Evolutionary conservation across 768 basidiomycete genomes (phyloP), one percentile per base, ranked within the genome.

Genomic region (Rubroboletus satanas): DNA sequence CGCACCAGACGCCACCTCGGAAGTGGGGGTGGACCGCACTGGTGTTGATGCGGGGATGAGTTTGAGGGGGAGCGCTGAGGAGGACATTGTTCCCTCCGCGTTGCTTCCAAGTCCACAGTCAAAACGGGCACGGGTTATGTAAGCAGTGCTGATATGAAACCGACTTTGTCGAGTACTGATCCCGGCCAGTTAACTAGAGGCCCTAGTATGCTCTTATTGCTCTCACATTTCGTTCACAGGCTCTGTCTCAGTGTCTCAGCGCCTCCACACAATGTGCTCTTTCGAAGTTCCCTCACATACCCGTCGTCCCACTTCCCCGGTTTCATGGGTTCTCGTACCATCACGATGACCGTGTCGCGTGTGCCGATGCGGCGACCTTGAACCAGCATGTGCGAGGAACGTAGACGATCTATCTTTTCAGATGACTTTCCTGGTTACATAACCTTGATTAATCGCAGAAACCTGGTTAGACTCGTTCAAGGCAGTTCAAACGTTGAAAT

Each of bases 61-160:
- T 62, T 88, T 89, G 62, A 89, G 73, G 10, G 87, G 86, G 37
- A 85, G 79, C 39, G 86, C 85, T 52, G 83, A 79, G 26, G 82
- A 78, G 37, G 75, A 76, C 73, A 67, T 65, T 14, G 54, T 56
- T 61, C 44, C 26, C 18, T 61, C n/a, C 32, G 38, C 31, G 38
- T 18, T 39, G 32, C 31, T 28, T 18, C 36, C 32, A 18, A 31
- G 54, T 43, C 33, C 5, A 10, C 26, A 8, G 12, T 5, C 7
- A 11, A 9, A 39, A 45, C 36, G 36, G 18, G n/a, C 4, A 32
- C 7, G 37, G 1, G 1, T 65, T 65, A 65, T 10, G 51, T 46
- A 46, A 46, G 44, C 44, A 18, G n/a, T n/a, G n/a, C 15, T 9
- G 8, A 9, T 1, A 15, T 39, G 38, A 42, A 8, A 15, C 41